Conservation (phyloP, 2,329 filamentous ascomycete genomes). For the Bipolaris zeicola region DNA sequence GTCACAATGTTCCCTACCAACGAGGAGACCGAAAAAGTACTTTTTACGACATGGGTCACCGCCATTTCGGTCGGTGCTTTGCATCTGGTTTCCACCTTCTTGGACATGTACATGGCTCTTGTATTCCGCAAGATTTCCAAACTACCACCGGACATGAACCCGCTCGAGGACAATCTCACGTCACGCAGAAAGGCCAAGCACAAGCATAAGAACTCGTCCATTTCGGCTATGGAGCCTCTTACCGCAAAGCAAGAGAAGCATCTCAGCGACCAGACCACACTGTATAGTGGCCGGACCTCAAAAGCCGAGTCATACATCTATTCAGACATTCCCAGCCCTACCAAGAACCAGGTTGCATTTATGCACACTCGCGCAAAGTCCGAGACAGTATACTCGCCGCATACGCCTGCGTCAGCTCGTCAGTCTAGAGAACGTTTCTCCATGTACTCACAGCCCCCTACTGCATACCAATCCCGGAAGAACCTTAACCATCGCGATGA, state of each 20-base stretch:
- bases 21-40: constrained; percentile 62
- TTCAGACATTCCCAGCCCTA: constrained; percentile 37
- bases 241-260: constrained; percentile 65
- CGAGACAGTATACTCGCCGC: constrained; percentile 59
- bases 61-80: constrained; percentile 68
- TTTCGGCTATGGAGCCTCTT: constrained; percentile 51
- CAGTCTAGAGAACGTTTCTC: constrained; percentile 58
- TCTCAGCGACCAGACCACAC: constrained; percentile 56
- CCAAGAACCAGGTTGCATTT: constrained; percentile 70
- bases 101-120: constrained; percentile 76
- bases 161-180: constrained; percentile 83
- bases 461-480: constrained; percentile 46
- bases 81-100: constrained; percentile 70
- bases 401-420: constrained; percentile 57
- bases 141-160: constrained; percentile 94
- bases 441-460: constrained; percentile 50
- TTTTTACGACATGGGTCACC: constrained; percentile 70
- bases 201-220: constrained; percentile 72
- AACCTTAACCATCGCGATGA: constrained; percentile 45
- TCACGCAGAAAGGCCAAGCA: constrained; percentile 67
- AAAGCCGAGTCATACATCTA: constrained; percentile 37
- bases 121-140: constrained; percentile 81
- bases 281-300: constrained; percentile 43
- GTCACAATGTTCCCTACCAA: constrained; percentile 67
- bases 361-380: constrained; percentile 76